Percentiles rank a stretch among this genome's conserved stretches.
phyloP scores from a whole-genome alignment of 805 yeast species.

The Schwanniomyces sp. region DNA sequence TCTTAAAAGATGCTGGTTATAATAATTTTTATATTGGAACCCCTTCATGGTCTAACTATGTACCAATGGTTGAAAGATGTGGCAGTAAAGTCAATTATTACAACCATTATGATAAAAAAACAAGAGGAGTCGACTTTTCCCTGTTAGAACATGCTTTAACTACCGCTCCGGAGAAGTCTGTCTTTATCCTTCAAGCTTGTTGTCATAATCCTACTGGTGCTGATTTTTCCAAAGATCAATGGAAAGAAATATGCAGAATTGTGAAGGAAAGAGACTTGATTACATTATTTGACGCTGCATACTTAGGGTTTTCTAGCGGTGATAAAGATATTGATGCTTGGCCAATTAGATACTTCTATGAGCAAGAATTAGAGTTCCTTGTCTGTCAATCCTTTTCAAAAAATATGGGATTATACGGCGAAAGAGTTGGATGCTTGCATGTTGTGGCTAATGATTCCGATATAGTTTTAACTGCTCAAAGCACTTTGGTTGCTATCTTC shows the following conservation, averaged over 20 bases:
- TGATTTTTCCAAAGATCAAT: slow-evolving; percentile 36
- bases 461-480: slow-evolving; percentile 13
- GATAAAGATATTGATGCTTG: slow-evolving; percentile 57
- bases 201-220: slow-evolving; percentile 49
- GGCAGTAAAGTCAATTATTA: slow-evolving; percentile 27
- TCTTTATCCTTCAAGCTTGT: slow-evolving; percentile 41
- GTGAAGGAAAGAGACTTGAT: slow-evolving; percentile 24
- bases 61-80: slow-evolving; percentile 29
- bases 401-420: slow-evolving; percentile 43
- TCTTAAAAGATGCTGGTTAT: slow-evolving; percentile 24
- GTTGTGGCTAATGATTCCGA: slow-evolving; percentile 22
- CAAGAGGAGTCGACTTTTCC: slow-evolving; percentile 30
- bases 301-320: slow-evolving; percentile 49
- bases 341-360: slow-evolving; percentile 35
- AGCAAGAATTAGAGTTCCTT: slow-evolving; percentile 41
- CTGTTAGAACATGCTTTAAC: slow-evolving; percentile 24
- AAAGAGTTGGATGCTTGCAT: slow-evolving; percentile 39
- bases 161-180: slow-evolving; percentile 29
- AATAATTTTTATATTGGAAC: slow-evolving; percentile 31
- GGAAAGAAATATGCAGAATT: slow-evolving; percentile 29
- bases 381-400: slow-evolving; percentile 42
- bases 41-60: slow-evolving; percentile 43
- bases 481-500: slow-evolving; percentile 30
- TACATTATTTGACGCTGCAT: slow-evolving; percentile 40
- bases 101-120: slow-evolving; percentile 28